Evolutionary conservation across 495 filamentous ascomycete species (phyloP).

Genomic region (Aspergillus leporis): DNA sequence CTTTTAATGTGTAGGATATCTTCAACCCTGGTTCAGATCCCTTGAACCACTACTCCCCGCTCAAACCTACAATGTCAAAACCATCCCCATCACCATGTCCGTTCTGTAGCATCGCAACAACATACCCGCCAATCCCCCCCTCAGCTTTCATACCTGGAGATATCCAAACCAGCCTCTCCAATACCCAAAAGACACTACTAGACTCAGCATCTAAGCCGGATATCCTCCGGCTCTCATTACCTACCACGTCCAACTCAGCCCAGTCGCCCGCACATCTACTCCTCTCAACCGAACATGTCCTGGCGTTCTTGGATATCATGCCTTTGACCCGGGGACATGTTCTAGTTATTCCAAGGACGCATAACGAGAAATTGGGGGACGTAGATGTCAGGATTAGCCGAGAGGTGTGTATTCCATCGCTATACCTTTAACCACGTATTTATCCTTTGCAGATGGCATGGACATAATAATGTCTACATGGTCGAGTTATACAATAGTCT

Average conservation of each 20-base stretch:
- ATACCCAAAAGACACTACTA: slow-evolving; percentile 20
- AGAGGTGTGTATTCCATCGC: slow-evolving; percentile 40
- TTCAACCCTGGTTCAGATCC: no score
- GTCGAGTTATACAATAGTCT: slow-evolving; percentile 3
- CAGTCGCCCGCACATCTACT: slow-evolving; percentile 59
- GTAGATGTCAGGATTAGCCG: slow-evolving; percentile 52
- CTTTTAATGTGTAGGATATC: no score
- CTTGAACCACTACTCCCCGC: no score
- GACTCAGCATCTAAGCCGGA: slow-evolving; percentile 19
- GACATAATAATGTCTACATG: slow-evolving; percentile 5
- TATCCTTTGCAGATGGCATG: no score
- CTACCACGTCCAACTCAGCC: slow-evolving; percentile 5
- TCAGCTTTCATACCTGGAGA: slow-evolving; percentile 27
- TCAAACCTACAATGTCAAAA: not conserved
- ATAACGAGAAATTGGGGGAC: slow-evolving; percentile 72
- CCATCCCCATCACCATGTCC: slow-evolving; percentile 25
- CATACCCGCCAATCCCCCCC: slow-evolving; percentile 42
- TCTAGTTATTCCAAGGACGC: slow-evolving; percentile 69
- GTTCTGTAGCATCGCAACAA: slow-evolving; percentile 43
- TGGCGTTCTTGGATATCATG: slow-evolving; percentile 91
- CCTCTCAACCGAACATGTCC: slow-evolving; percentile 66
- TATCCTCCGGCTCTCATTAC: not conserved
- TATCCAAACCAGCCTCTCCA: no score
- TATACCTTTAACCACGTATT: slow-evolving; percentile 5
- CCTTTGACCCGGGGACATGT: slow-evolving; percentile 79